phyloP scores from a whole-genome alignment of 1,284 basidiomycete genomes.

The Cryptococcus sp. region DNA sequence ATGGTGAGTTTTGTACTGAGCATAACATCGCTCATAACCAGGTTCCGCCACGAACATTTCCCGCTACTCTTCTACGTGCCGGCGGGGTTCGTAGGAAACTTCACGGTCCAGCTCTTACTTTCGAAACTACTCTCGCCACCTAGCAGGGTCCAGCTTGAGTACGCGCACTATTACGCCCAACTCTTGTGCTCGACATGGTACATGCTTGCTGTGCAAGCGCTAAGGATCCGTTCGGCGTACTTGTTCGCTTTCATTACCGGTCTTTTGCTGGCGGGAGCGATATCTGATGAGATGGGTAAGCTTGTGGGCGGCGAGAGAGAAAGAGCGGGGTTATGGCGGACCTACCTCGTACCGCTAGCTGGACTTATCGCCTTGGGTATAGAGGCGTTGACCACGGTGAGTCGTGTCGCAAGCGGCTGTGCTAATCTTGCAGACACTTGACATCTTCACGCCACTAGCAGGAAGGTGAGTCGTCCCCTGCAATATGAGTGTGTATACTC shows the following conservation, averaged over 20 bases:
- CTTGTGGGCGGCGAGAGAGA: conserved; percentile 9
- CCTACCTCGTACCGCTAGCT: conserved; percentile 67
- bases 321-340: conserved; percentile 46
- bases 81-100: conserved; percentile 60
- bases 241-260: conserved; percentile 43
- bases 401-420: conserved; percentile 15
- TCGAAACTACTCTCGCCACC: conserved; percentile 28
- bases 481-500: no score
- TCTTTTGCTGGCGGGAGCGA: conserved; percentile 35
- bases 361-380: conserved; percentile 68
- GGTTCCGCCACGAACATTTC: conserved; percentile 76
- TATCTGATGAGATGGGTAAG: conserved; percentile 22
- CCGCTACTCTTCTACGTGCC: conserved; percentile 77
- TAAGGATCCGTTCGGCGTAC: conserved; percentile 52
- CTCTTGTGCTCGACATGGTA: conserved; percentile 62
- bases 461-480: conserved; percentile 38
- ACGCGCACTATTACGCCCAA: conserved; percentile 63
- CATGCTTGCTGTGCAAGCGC: conserved; percentile 57
- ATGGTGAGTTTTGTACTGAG: conserved; percentile 40
- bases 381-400: conserved; percentile 67
- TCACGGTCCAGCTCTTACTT: conserved; percentile 36
- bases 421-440: conserved; percentile 55
- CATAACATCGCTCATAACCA: conserved; percentile 54
- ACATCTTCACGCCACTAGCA: conserved; percentile 91
- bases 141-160: conserved; percentile 57